Conservation (phyloP, 179 eudicot species). For the Drosera spatulata region DNA sequence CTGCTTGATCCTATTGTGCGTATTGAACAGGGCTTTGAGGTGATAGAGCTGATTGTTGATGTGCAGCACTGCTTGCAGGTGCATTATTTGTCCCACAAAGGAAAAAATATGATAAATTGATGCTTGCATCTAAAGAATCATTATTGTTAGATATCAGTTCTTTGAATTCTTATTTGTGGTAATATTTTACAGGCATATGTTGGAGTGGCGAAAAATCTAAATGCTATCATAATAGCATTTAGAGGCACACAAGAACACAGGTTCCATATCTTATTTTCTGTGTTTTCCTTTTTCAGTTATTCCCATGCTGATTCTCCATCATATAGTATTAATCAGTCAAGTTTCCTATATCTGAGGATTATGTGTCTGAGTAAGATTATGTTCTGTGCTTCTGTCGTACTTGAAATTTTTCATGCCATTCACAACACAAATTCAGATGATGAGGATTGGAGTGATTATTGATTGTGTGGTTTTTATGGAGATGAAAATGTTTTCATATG, state of each 20-base stretch:
- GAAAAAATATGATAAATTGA: not conserved
- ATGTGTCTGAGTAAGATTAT: too few relatives aligned
- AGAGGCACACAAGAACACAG: constrained; percentile 90
- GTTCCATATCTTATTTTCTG: constrained; percentile 20
- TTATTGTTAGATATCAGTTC: too few relatives aligned
- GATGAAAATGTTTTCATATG: too few relatives aligned
- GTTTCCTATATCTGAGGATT: too few relatives aligned
- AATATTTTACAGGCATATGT: constrained; percentile 65
- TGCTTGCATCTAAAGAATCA: not conserved
- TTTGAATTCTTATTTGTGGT: too few relatives aligned
- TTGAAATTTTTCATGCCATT: too few relatives aligned
- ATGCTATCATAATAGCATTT: constrained; percentile 86
- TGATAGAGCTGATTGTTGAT: constrained; percentile 86
- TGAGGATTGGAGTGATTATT: too few relatives aligned
- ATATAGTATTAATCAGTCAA: constrained; percentile 1
- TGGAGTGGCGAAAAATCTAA: constrained; percentile 71
- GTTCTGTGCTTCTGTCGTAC: too few relatives aligned
- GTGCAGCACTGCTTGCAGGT: constrained; percentile 91
- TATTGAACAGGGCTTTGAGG: constrained; percentile 68
- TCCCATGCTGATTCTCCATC: not conserved
- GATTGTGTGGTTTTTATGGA: too few relatives aligned
- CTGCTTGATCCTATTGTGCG: not conserved
- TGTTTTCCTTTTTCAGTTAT: not conserved
- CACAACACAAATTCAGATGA: too few relatives aligned
- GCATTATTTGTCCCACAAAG: not conserved